phyloP scores from a whole-genome alignment of 106 monocot genomes.

The Dactylorhiza incarnata region DNA sequence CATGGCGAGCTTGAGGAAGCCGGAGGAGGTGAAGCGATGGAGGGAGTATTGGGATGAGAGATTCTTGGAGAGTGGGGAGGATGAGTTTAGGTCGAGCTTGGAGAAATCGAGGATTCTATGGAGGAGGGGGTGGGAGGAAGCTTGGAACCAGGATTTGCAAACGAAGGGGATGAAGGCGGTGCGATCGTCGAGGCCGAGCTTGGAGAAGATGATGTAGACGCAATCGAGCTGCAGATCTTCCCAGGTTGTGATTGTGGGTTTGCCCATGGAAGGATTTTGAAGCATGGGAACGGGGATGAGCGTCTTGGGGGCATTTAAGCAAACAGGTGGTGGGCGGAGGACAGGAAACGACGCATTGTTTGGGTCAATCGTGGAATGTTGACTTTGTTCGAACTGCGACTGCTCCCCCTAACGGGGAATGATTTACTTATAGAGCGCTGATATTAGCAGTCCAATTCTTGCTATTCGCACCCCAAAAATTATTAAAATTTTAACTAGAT shows the following conservation, averaged over 20 bases:
- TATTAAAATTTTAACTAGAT: too few species aligned
- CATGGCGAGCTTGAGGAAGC: conserved; percentile 26
- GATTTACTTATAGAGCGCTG: too few species aligned
- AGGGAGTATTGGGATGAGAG: conserved; percentile 8
- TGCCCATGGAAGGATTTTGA: not conserved
- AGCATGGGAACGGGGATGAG: not conserved
- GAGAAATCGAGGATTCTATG: conserved; percentile 33
- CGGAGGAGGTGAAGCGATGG: conserved; percentile 20
- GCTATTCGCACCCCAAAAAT: too few species aligned
- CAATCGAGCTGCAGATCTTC: conserved; percentile 42
- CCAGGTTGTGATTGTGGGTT: conserved; percentile 15
- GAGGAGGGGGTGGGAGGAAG: conserved; percentile 24
- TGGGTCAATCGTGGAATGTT: too few species aligned
- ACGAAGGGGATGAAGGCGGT: conserved; percentile 32
- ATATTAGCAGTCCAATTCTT: too few species aligned
- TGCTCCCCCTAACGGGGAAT: too few species aligned
- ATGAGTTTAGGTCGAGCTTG: conserved; percentile 34
- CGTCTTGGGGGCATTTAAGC: not conserved
- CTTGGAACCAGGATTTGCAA: conserved; percentile 37
- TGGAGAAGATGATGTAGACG: conserved; percentile 29
- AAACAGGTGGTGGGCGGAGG: not conserved
- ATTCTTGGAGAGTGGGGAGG: conserved; percentile 15
- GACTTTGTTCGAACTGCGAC: too few species aligned
- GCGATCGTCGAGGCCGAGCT: conserved; percentile 30
- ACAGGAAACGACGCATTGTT: too few species aligned